Evolutionary conservation across 164 flowering plant species (phyloP).

Genomic region (Cinnamomum chago): DNA sequence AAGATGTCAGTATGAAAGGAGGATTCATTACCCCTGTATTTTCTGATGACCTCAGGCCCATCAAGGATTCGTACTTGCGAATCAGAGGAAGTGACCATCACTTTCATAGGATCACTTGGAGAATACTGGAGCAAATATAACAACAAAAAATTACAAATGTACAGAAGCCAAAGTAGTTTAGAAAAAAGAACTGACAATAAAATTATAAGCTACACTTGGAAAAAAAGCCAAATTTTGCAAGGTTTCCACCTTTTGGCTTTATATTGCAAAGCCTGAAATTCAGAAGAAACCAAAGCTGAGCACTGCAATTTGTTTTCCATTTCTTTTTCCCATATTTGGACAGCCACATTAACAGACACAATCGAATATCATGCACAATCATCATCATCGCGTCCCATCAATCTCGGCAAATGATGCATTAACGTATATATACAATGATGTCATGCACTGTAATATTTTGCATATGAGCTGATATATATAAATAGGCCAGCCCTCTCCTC

Average conservation of each 20-base stretch:
- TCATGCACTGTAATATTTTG: background rate
- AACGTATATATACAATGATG: no score
- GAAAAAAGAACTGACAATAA: background rate
- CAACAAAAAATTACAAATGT: background rate
- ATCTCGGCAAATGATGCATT: no score
- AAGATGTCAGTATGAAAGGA: background rate
- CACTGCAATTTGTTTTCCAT: background rate
- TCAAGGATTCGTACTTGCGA: conserved; percentile 53
- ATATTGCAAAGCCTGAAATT: background rate
- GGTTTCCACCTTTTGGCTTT: background rate
- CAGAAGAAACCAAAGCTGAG: background rate
- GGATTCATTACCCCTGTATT: conserved; percentile 47
- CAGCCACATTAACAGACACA: no score
- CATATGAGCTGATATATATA: background rate
- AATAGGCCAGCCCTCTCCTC: no score
- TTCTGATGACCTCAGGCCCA: conserved; percentile 50
- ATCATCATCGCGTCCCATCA: no score
- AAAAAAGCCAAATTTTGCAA: background rate
- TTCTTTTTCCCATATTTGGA: no score
- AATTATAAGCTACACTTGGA: background rate
- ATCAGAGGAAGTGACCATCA: conserved; percentile 79
- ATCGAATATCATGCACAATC: no score
- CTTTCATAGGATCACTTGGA: conserved; percentile 52
- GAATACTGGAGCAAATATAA: conserved; percentile 45
- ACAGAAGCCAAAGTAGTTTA: background rate